phyloP scores from a whole-genome alignment of 306 rosid genomes.

The Cotoneaster glaucophyllus region DNA sequence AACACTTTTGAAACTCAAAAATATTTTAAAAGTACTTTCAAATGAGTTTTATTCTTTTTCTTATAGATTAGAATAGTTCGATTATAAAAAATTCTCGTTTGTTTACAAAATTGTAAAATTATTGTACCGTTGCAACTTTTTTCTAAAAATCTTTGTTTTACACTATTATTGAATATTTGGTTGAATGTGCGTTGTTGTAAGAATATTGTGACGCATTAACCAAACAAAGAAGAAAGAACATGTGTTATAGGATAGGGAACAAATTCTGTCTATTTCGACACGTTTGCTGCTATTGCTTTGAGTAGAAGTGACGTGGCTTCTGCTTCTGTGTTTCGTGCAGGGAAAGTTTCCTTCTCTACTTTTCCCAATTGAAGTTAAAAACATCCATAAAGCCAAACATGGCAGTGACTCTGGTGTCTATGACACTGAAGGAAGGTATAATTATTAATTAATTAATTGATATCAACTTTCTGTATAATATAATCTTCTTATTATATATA shows the following conservation, averaged over 20 bases:
- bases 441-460: too few species aligned
- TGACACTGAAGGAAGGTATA: slow-evolving; percentile 79
- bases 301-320: neutral
- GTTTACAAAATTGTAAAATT: neutral
- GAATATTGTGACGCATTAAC: neutral
- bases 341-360: slow-evolving; percentile 57
- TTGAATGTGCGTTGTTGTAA: neutral
- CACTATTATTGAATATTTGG: neutral
- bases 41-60: too few species aligned
- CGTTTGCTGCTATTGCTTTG: neutral
- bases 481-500: neutral
- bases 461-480: neutral
- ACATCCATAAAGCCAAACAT: slow-evolving; percentile 56
- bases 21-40: accelerated
- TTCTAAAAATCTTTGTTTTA: too few species aligned
- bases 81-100: neutral
- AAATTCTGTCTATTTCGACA: neutral
- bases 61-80: too few species aligned
- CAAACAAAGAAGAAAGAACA: neutral
- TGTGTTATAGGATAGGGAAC: neutral
- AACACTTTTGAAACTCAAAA: accelerated
- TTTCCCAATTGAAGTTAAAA: slow-evolving; percentile 61
- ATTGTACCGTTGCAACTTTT: neutral
- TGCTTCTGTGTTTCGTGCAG: slow-evolving; percentile 23
- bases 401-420: slow-evolving; percentile 87